Percentiles rank a stretch among this genome's conserved stretches.
Conservation (phyloP, 1,139 yeast genomes). For the Chernovozyma aurita region DNA sequence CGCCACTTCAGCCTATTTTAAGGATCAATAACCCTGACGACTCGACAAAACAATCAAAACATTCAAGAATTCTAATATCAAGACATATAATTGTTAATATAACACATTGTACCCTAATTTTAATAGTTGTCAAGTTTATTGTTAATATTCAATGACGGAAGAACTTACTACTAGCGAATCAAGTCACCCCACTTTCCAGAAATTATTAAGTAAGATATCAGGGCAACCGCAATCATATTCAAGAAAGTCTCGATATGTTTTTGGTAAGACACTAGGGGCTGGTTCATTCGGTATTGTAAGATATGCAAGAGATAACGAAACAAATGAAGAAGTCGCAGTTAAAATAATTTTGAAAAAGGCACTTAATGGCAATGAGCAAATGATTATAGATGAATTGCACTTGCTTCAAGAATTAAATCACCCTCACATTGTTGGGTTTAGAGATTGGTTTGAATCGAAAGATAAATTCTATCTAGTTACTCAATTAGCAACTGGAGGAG, state of each 20-base stretch:
- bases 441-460: slow-evolving; percentile 85
- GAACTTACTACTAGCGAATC: too few relatives aligned
- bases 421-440: slow-evolving; percentile 77
- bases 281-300: slow-evolving; percentile 91
- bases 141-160: too few relatives aligned
- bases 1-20: too few relatives aligned
- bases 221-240: slow-evolving; percentile 73
- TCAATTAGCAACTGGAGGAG: slow-evolving; percentile 87
- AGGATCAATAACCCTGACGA: too few relatives aligned
- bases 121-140: too few relatives aligned
- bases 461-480: slow-evolving; percentile 76
- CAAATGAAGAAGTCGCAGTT: slow-evolving; percentile 75
- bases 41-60: too few relatives aligned
- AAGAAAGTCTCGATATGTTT: slow-evolving; percentile 60
- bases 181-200: slow-evolving; percentile 11
- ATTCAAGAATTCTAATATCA: too few relatives aligned
- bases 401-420: slow-evolving; percentile 63
- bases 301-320: slow-evolving; percentile 56
- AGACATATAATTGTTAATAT: too few relatives aligned
- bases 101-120: too few relatives aligned
- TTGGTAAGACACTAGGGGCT: slow-evolving; percentile 82
- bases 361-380: slow-evolving; percentile 65
- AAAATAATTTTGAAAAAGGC: slow-evolving; percentile 82
- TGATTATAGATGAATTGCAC: slow-evolving; percentile 72
- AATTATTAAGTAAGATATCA: slow-evolving; percentile 46